These are phyloP conservation scores for Cryoendolithus antarcticus DNA, from an alignment of 2,329 filamentous ascomycete genomes.

Conservation along the genomic window DNA sequence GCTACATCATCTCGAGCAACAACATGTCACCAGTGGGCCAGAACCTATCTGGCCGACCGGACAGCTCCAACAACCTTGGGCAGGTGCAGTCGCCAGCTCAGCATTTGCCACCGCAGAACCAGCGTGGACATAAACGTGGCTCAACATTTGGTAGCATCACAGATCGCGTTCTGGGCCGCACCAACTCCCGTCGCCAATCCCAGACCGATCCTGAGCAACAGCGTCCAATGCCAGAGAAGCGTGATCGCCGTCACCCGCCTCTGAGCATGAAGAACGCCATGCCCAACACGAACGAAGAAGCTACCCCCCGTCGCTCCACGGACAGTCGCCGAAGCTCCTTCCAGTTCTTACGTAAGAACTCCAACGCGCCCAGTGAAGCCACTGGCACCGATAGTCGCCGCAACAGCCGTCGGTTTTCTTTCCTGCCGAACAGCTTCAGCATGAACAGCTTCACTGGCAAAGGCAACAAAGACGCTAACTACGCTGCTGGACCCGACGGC, in stretches of 20 bases:
- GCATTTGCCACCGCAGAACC: conserved; percentile 3
- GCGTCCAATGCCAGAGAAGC: conserved; percentile 41
- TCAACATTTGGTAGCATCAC: conserved; percentile 49
- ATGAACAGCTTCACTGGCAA: conserved; percentile 29
- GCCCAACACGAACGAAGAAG: conserved; percentile 43
- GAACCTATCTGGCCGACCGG: background rate
- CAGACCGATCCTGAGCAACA: conserved; percentile 24
- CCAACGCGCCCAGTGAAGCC: conserved; percentile 21
- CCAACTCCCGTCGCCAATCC: conserved; percentile 20
- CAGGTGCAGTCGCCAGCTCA: conserved; percentile 27
- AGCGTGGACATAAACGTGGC: conserved; percentile 52
- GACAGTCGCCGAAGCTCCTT: conserved; percentile 39
- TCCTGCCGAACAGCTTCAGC: conserved; percentile 38
- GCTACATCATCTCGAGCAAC: conserved; percentile 54
- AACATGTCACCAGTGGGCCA: background rate
- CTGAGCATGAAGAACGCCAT: conserved; percentile 76
- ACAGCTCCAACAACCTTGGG: conserved; percentile 26
- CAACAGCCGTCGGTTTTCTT: conserved; percentile 36
- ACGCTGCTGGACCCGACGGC: conserved; percentile 17
- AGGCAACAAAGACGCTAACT: conserved; percentile 21
- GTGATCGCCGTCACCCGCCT: conserved; percentile 67
- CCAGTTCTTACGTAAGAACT: conserved; percentile 36
- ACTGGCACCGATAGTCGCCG: conserved; percentile 20
- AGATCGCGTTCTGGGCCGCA: conserved; percentile 74
- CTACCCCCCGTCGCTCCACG: conserved; percentile 35